Evolutionary conservation across 345 rosid genomes (phyloP), one percentile per base, ranked within the genome.

Genomic region (Ceriops zippeliana): DNA sequence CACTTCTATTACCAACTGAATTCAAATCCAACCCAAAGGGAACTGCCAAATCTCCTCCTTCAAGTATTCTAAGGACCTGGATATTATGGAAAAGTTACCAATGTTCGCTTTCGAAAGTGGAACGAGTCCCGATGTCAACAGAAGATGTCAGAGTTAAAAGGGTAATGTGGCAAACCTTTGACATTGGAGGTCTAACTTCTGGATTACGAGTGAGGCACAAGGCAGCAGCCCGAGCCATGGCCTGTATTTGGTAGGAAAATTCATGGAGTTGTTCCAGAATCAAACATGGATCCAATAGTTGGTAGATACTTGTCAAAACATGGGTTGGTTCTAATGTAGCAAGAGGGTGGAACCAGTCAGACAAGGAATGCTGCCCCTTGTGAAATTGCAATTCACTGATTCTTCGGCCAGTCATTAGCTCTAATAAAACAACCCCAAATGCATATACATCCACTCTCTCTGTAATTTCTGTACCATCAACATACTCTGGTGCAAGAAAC

Each of bases 401-500:
- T 76, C 85, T 80, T 75, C 73, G 75, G 38, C 91, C 90, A 8
- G 87, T 83, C 75, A 89, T 60, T 71, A 89, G 74, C 82, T 89
- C 95, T 63, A 89, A 59, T 58, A 89, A 65, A 38, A 86, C 82
- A 69, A 86, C 81, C 59, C 95, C 95, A 71, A 85, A 89, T 46
- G 95, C 90, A 70, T 85, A 89, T 0, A 82, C 87, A 69, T 89
- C 91, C 19, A 82, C 85, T 67, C 79, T 81, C 60, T 81, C 76
- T 0, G 87, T 83, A 58, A 78, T 76, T 66, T 69, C 80, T 70
- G 90, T 85, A 61, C 81, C 84, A 53, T 81, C 73, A 34, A 74
- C 58, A 61, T 82, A 89, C 68, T 86, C 95, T 19, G 95, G 88
- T 27, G 91, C 91, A 56, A 85, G 86, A 68, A 76, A 86, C 68